Evolutionary conservation across 2,329 filamentous ascomycete species (phyloP).

Genomic region (Fusarium chuoi): DNA sequence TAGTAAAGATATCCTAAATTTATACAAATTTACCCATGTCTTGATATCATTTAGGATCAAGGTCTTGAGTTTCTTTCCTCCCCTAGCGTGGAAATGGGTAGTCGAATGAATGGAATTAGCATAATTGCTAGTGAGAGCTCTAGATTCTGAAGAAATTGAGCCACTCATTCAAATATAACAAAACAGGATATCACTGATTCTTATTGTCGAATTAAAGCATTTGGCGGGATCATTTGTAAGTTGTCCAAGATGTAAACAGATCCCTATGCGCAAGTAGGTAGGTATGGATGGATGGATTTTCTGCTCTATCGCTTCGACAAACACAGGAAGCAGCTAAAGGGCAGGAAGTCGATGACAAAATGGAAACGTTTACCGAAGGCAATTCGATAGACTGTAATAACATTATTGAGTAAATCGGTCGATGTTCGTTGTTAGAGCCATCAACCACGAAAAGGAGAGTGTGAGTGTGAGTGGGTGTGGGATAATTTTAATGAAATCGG

Average conservation of each 20-base stretch:
- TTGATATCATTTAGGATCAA: too few relatives aligned
- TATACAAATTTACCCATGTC: too few relatives aligned
- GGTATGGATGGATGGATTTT: background rate
- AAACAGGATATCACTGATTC: background rate
- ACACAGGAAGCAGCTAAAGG: background rate
- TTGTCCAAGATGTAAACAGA: background rate
- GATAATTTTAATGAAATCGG: conserved; percentile 34
- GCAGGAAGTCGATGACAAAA: background rate
- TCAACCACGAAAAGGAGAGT: conserved; percentile 18
- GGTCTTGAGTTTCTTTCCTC: too few relatives aligned
- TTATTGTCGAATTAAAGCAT: background rate
- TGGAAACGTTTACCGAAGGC: background rate
- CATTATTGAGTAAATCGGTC: background rate
- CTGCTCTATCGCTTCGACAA: background rate
- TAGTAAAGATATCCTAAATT: too few relatives aligned
- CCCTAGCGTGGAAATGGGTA: background rate
- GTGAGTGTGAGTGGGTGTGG: conserved; percentile 7
- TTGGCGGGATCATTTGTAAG: background rate
- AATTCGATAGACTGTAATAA: background rate
- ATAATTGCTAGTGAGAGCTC: background rate
- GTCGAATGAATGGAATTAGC: background rate
- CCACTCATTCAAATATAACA: background rate
- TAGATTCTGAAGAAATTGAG: background rate
- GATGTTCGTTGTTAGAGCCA: background rate
- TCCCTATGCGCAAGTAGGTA: conserved; percentile 3